Evolutionary conservation across 148 eudicot species (phyloP).

Genomic region (Fagopyrum homotropicum): DNA sequence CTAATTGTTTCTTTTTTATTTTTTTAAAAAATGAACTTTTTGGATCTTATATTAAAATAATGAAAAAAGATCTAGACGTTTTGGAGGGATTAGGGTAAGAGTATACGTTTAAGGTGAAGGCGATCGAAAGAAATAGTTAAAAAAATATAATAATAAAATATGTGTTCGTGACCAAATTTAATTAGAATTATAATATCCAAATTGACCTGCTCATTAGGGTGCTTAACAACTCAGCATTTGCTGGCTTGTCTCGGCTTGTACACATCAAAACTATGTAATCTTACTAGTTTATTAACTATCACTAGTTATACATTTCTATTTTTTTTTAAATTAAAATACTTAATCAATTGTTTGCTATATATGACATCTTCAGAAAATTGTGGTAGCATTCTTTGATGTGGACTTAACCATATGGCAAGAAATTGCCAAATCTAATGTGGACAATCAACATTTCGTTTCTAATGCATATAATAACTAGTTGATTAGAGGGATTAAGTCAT

Average conservation of each 20-base stretch:
- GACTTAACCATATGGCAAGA: conserved; percentile 2
- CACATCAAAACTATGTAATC: conserved; percentile 2
- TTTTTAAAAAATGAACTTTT: neutral
- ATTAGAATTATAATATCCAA: neutral
- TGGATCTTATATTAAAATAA: neutral
- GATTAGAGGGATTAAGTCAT: conserved; percentile 6
- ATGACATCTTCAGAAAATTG: neutral
- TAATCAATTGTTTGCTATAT: neutral
- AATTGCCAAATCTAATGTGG: conserved; percentile 7
- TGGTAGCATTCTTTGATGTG: conserved; percentile 8
- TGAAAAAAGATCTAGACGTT: neutral
- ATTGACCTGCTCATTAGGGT: conserved; percentile 3
- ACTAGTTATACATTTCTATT: neutral
- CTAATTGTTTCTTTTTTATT: neutral
- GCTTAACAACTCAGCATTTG: conserved; percentile 10
- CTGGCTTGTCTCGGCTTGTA: neutral
- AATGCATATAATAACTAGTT: neutral
- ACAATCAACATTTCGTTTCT: neutral
- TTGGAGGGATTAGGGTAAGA: neutral
- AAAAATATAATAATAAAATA: neutral
- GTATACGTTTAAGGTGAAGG: neutral
- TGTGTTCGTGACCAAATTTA: neutral
- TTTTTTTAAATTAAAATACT: neutral
- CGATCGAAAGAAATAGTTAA: neutral
- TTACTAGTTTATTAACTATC: neutral